Conservation (phyloP, 306 rosid species). For the Hippophae rhamnoides region DNA sequence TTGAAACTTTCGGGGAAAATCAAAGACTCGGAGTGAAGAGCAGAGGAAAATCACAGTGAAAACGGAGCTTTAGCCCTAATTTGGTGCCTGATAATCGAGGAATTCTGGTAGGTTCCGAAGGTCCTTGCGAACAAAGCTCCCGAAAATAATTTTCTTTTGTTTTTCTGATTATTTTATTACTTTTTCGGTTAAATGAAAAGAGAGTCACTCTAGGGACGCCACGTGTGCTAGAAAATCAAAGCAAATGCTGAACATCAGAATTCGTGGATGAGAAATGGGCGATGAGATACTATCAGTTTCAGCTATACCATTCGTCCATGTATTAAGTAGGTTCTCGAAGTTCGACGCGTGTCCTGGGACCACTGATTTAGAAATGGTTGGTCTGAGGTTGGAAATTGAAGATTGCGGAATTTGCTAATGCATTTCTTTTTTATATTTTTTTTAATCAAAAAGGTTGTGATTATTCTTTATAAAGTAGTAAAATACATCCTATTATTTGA, state of each 20-base stretch:
- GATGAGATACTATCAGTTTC: slow-evolving; percentile 75
- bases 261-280: slow-evolving; percentile 60
- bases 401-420: not conserved
- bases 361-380: not conserved
- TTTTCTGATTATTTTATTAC: slow-evolving; percentile 15
- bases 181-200: slow-evolving; percentile 5
- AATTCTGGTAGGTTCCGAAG: slow-evolving; percentile 34
- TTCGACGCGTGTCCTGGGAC: slow-evolving; percentile 26
- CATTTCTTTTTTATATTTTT: too few species aligned
- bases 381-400: not conserved
- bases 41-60: slow-evolving; percentile 2
- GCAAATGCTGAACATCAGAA: slow-evolving; percentile 31
- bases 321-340: not conserved
- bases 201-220: slow-evolving; percentile 31
- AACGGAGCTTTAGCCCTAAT: slow-evolving; percentile 7
- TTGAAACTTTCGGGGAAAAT: slow-evolving; percentile 1
- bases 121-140: slow-evolving; percentile 13
- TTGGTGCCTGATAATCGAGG: slow-evolving; percentile 14
- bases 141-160: slow-evolving; percentile 8
- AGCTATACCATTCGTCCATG: slow-evolving; percentile 32
- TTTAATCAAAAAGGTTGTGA: too few species aligned
- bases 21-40: not conserved
- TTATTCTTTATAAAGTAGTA: too few species aligned
- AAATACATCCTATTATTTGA: too few species aligned
- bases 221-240: slow-evolving; percentile 41